Evolutionary conservation across 495 filamentous ascomycete species (phyloP), one percentile per base, ranked within the genome.

Genomic region (Neurospora hispaniola): DNA sequence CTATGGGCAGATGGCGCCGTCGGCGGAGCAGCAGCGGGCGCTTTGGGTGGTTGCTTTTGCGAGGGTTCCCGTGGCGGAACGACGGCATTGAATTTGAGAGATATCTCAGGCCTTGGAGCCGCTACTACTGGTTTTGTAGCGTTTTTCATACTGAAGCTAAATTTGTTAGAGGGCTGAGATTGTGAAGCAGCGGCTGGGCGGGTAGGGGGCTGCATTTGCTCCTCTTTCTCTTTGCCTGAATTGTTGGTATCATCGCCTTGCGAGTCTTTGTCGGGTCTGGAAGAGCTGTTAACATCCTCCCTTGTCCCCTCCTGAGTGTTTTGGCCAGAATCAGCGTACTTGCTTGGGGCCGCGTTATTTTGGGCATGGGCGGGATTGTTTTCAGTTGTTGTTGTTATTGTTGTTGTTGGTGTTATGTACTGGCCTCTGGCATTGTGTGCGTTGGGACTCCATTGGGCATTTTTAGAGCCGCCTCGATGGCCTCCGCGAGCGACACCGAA

Each of bases 101-200:
- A 91, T 72, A 88, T 94, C 84, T 86, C 92, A 8, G 90, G 88
- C 73, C 93, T 92, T 5, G 92, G 86, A 31, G 87, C 82, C 23
- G 89, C 82, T n/a, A 84, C 79, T 7, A 86, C 81, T 27, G 88
- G 81, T 73, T 96, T 96, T 66, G 54, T 66, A 0, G 86, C 81
- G 40, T 89, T 84, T 79, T 96, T 96, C 80, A 97, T 90, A 14
- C 93, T 91, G 80, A 97, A 97, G 76, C 92, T 94, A 76, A 97
- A 93, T 79, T 94, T 95, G 44, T 89, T 90, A 18, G 79, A 70
- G 20, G 80, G 78, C 42, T 76, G 77, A 41, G 85, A 87, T 81
- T 86, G 88, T 84, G 70, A 82, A 73, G 77, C 86, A 82, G 35
- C 59, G 8, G 86, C 79, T n/a, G 85, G 80, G 73, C 88, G 83